These are phyloP conservation scores for Neonectria ditissima DNA, from an alignment of 2,329 filamentous ascomycete genomes.

Conservation along the genomic window DNA sequence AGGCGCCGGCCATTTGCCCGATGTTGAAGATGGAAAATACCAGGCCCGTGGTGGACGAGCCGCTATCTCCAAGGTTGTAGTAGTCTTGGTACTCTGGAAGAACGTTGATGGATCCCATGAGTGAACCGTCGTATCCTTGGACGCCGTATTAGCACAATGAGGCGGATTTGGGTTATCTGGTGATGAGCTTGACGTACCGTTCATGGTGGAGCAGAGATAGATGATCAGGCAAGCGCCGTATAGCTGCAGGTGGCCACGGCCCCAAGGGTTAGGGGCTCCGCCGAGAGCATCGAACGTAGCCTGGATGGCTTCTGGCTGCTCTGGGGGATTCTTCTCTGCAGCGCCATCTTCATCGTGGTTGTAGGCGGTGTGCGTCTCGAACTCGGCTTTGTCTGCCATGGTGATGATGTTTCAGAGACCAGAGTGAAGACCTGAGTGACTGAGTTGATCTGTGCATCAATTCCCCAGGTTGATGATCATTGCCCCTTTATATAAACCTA, in stretches of 20 bases:
- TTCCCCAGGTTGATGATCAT: not conserved
- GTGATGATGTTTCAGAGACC: not conserved
- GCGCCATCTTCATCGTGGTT: not conserved
- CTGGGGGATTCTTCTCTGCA: not conserved
- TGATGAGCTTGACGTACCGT: constrained; percentile 41
- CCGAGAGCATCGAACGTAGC: not conserved
- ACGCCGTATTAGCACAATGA: not conserved
- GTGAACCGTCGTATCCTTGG: constrained; percentile 54
- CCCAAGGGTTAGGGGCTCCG: constrained; percentile 18
- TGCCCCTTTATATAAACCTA: not conserved
- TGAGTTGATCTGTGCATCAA: not conserved
- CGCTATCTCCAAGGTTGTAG: constrained; percentile 50
- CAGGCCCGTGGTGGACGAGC: constrained; percentile 56
- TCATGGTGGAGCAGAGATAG: constrained; percentile 56
- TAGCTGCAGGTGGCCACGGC: constrained; percentile 25
- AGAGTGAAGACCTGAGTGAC: not conserved
- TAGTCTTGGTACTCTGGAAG: constrained; percentile 55
- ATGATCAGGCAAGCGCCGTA: constrained; percentile 33
- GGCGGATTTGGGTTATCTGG: not conserved
- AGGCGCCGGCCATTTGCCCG: constrained; percentile 56
- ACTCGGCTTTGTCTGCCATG: not conserved
- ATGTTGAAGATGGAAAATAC: constrained; percentile 59
- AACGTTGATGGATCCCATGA: constrained; percentile 59
- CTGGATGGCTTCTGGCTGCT: not conserved
- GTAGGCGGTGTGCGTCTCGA: not conserved